A percentile compares a stretch with the other conserved stretches of the same genome.
phyloP scores from a whole-genome alignment of 2,329 filamentous ascomycete genomes.

The Lomentospora prolificans region DNA sequence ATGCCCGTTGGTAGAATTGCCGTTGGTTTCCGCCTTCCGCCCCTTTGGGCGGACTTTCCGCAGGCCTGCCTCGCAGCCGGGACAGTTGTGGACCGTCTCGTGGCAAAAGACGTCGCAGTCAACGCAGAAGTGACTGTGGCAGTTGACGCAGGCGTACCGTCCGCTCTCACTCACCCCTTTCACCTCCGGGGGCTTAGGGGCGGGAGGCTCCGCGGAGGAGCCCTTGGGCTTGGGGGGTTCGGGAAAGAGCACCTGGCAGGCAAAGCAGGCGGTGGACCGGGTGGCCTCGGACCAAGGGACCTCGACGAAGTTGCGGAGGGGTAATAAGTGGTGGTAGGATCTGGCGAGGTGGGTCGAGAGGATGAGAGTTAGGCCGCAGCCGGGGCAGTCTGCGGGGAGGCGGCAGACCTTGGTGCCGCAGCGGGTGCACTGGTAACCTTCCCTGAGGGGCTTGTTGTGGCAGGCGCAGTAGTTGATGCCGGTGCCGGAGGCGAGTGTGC shows the following conservation, averaged over 20 bases:
- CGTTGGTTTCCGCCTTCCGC: constrained; percentile 19
- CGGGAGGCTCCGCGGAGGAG: neutral
- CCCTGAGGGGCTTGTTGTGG: constrained; percentile 69
- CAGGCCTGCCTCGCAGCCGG: constrained; percentile 58
- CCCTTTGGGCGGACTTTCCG: constrained; percentile 12
- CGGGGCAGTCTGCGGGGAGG: constrained; percentile 81
- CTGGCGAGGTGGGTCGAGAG: constrained; percentile 85
- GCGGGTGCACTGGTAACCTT: constrained; percentile 84
- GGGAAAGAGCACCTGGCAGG: constrained; percentile 69
- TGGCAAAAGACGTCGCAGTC: constrained; percentile 96
- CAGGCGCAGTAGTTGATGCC: constrained; percentile 77
- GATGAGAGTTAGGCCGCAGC: constrained; percentile 84
- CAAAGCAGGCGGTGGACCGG: constrained; percentile 58
- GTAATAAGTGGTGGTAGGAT: constrained; percentile 91
- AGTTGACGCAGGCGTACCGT: constrained; percentile 83
- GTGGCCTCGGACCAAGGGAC: constrained; percentile 71
- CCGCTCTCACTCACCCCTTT: constrained; percentile 76
- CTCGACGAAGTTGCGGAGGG: constrained; percentile 80
- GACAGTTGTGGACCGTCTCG: constrained; percentile 91
- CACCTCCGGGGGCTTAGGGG: constrained; percentile 15
- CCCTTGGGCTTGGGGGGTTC: constrained; percentile 21
- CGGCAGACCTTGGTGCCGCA: constrained; percentile 84
- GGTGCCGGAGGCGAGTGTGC: constrained; percentile 59
- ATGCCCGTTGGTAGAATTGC: constrained; percentile 17
- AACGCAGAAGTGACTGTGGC: constrained; percentile 87